Evolutionary conservation across 2,329 filamentous ascomycete genomes (phyloP), one percentile per base, ranked within the genome.

Genomic region (Hypoxylon sp.): DNA sequence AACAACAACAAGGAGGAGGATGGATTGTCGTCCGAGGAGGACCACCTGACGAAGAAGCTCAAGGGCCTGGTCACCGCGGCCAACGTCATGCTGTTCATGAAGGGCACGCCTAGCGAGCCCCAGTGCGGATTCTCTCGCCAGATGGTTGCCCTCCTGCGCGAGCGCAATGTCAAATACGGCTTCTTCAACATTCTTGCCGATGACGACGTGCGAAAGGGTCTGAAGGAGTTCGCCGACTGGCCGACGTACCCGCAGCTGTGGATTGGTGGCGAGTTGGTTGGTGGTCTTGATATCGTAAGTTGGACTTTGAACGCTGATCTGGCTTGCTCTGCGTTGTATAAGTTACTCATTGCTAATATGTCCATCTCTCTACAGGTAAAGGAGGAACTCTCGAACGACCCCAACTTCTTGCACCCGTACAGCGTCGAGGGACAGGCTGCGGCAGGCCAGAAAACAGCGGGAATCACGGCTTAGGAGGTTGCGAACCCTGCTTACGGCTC

Each of bases 131-230:
- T 99, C 75, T 96, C 90, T 61, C 80, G 93, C 62, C 91, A 97
- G 75, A 77, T 96, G 32, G 94, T 99, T 31, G 86, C 78, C 17
- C 83, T 99, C 35, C 75, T 99, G 64, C 83, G 94, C 42, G 93
- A 97, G 74, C 87, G 91, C 68, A 88, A 88, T 38, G 89, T 99
- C 54, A 91, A 96, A 70, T 99, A 97, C 71, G 94, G 94, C 13
- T 99, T 99, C 79, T 99, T 99, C 79, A 97, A 99, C 70, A 99
- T 99, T 59, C 75, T 99, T 64, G 94, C 94, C 58, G 94, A 99
- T 70, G 93, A 99, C 67, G 93, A 97, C 72, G 94, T 99, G 36
- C 83, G 94, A 55, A 93, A 97, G 75, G 94, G 94, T 0, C 75
- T 99, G 67, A 99, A 99, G 80, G 90, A 94, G 74, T 97, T 86